Evolutionary conservation across 2,329 filamentous ascomycete genomes (phyloP).

Genomic region (Macroventuria anomochaeta): DNA sequence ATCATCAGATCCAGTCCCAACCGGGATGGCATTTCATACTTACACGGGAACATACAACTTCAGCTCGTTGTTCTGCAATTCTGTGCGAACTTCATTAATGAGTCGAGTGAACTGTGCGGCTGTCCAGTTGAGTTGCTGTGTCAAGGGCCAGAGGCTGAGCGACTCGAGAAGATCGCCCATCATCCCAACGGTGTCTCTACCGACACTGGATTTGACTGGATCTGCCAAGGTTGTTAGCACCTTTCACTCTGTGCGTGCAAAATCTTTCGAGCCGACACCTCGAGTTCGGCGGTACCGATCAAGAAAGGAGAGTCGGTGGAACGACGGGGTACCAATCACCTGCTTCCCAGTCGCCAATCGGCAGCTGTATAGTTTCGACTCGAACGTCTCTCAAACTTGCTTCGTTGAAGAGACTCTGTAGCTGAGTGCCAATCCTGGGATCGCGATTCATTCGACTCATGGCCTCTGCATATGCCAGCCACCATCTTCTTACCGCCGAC

Average conservation of each 20-base stretch:
- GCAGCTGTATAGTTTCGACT: constrained; percentile 38
- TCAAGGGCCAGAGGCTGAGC: constrained; percentile 48
- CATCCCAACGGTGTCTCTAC: constrained; percentile 36
- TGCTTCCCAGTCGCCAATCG: constrained; percentile 48
- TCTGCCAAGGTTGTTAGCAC: constrained; percentile 26
- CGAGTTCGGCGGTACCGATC: neutral
- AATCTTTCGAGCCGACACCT: neutral
- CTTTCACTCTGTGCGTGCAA: neutral
- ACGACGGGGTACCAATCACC: constrained; percentile 26
- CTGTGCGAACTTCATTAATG: constrained; percentile 36
- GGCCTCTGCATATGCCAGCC: constrained; percentile 41
- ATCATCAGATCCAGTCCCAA: constrained; percentile 18
- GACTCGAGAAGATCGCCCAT: constrained; percentile 47
- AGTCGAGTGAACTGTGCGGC: constrained; percentile 38
- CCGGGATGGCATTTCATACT: constrained; percentile 14
- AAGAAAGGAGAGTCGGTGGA: neutral
- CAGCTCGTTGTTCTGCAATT: constrained; percentile 38
- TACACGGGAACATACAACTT: constrained; percentile 49
- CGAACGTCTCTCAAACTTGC: constrained; percentile 43
- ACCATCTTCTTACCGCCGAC: constrained; percentile 48
- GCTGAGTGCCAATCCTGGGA: constrained; percentile 41
- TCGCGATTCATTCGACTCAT: constrained; percentile 45
- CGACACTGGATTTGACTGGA: constrained; percentile 37
- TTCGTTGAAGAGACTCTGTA: constrained; percentile 38
- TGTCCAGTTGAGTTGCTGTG: constrained; percentile 40